Percentiles rank a stretch among this genome's conserved stretches.
Conservation (phyloP, 345 rosid genomes). For the Salix exigua region DNA sequence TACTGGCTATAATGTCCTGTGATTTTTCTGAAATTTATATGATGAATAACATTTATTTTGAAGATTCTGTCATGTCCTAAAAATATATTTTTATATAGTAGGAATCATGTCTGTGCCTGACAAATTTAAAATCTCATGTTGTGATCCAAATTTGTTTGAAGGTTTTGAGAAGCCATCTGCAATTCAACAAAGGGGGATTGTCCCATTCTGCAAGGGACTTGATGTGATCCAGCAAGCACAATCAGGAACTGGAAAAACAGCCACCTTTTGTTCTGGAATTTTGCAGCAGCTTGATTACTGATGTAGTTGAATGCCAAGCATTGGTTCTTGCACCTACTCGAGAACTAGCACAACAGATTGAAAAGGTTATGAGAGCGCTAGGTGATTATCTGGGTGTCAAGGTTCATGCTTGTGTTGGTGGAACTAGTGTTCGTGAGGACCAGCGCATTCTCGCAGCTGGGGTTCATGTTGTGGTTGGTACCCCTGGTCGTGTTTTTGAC, state of each 20-base stretch:
- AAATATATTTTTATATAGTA: neutral
- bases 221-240: slow-evolving; percentile 31
- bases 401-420: slow-evolving; percentile 28
- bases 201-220: slow-evolving; percentile 27
- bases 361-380: slow-evolving; percentile 29
- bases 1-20: neutral
- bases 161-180: slow-evolving; percentile 36
- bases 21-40: neutral
- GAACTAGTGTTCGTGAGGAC: slow-evolving; percentile 22
- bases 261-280: slow-evolving; percentile 29
- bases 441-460: slow-evolving; percentile 17
- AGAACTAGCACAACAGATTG: slow-evolving; percentile 29
- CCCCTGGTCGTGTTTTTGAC: slow-evolving; percentile 25
- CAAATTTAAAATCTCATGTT: neutral
- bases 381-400: slow-evolving; percentile 26
- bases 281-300: slow-evolving; percentile 28
- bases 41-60: neutral
- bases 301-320: slow-evolving; percentile 19
- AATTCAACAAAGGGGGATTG: slow-evolving; percentile 28
- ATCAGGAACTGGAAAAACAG: slow-evolving; percentile 26
- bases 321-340: slow-evolving; percentile 25
- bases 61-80: neutral
- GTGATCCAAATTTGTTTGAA: neutral
- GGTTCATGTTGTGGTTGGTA: slow-evolving; percentile 19
- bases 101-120: neutral